Base-by-base conservation (phyloP, 129 eudicot genomes). In the Chrysanthemum makinoi region DNA sequence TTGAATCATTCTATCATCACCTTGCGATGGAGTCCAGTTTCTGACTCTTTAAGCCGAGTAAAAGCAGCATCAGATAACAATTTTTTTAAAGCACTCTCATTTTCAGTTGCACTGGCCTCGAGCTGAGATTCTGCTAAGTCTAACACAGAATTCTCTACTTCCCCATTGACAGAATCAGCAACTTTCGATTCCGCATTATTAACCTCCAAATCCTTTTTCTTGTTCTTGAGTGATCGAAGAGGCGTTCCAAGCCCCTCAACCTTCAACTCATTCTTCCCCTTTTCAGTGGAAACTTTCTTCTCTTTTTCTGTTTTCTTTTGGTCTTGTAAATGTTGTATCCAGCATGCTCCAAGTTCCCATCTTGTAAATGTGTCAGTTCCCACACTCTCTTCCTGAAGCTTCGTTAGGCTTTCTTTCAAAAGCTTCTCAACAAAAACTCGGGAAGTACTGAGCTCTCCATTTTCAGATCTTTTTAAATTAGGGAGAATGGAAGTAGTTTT, bases 321-420 rank as follows among this genome's bases (percentile, higher is more conserved):
- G 77, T 95, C 99, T 80, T 90, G 99, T 73, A 95, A 85, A 85
- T 95, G 99, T 67, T 95, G 99, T 77, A 95, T 88, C 99, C 99
- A 95, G 77, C 99, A 95, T 53, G 97, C 99, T 68, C 99, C 99
- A 78, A 95, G 97, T 85, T 95, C 99, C 99, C 99, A 95, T 86
- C 99, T 95, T 61, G 88, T 80, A 59, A 86, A 95, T 68, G 72
- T 75, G 51, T 90, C 89, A 68, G 66, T 77, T 65, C 77, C 75
- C 16, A 54, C 64, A 77, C 86, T 73, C 80, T 95, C 96, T 65
- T 86, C 91, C 69, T 88, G 82, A 75, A 95, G 91, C 79, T 87
- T 90, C 22, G 55, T 59, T 63, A 90, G 88, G 75, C 99, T 88
- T 33, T 88, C 96, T 66, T 81, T 85, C 69, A 95, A 63, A 66